A percentile compares a stretch with the other conserved stretches of the same genome.
Conservation (phyloP, 2,329 filamentous ascomycete species). For the Leptodontidium sp. region DNA sequence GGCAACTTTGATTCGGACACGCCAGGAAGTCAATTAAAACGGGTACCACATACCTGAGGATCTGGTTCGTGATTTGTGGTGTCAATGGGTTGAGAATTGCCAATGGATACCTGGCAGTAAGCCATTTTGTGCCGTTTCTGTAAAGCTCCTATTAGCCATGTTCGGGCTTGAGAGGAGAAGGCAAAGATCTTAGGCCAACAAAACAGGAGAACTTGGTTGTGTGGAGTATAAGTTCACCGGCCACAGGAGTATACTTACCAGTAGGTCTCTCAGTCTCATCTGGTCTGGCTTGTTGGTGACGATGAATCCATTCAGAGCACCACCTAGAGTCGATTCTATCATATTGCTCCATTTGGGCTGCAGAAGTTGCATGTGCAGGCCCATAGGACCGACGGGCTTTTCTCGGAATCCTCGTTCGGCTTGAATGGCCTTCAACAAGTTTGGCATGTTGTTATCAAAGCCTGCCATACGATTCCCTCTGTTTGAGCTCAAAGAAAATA, state of each 20-base stretch:
- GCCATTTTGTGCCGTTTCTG: constrained; percentile 57
- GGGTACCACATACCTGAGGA: constrained; percentile 60
- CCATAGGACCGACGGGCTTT: constrained; percentile 85
- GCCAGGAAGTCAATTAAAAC: neutral
- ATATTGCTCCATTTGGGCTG: constrained; percentile 86
- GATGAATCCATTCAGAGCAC: constrained; percentile 76
- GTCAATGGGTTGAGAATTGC: constrained; percentile 62
- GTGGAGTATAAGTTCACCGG: too few species aligned
- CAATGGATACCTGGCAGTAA: constrained; percentile 69
- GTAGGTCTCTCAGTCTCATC: constrained; percentile 61
- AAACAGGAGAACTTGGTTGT: neutral
- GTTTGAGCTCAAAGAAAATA: constrained; percentile 62
- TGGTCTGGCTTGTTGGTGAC: constrained; percentile 82
- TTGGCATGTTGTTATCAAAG: constrained; percentile 69
- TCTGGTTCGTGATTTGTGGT: constrained; percentile 78
- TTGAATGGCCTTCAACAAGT: constrained; percentile 73
- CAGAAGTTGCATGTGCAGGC: constrained; percentile 76
- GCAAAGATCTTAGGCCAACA: too few species aligned
- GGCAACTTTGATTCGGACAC: neutral
- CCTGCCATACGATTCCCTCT: constrained; percentile 67
- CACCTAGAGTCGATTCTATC: constrained; percentile 80
- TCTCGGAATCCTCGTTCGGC: constrained; percentile 72
- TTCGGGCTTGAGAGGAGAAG: neutral
- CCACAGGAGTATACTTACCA: constrained; percentile 49
- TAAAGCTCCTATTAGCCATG: neutral